A percentile compares a stretch with the other conserved stretches of the same genome.
These are phyloP conservation scores for Fusarium phyllophilum DNA, from an alignment of 2,329 filamentous ascomycete genomes.

Conservation along the genomic window DNA sequence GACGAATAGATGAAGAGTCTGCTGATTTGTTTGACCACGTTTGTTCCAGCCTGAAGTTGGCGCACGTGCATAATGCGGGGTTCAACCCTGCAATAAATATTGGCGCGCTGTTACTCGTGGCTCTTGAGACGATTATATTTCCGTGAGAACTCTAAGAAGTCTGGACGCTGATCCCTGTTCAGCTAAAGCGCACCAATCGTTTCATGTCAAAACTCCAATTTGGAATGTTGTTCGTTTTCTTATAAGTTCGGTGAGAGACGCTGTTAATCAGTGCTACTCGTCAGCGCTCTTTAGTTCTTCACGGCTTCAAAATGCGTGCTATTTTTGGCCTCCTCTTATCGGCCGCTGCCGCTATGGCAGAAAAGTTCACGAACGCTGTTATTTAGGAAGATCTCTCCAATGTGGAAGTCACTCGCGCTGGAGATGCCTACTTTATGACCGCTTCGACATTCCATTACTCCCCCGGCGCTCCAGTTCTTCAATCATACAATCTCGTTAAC, in stretches of 20 bases:
- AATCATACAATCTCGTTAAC: conserved; percentile 64
- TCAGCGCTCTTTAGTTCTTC: background rate
- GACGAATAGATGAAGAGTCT: background rate
- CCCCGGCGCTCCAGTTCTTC: conserved; percentile 65
- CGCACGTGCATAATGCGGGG: background rate
- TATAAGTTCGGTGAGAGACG: too few relatives aligned
- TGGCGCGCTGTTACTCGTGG: background rate
- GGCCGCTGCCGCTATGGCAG: background rate
- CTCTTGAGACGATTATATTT: background rate
- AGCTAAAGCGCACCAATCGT: background rate
- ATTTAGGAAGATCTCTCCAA: conserved; percentile 65
- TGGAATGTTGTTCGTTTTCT: background rate
- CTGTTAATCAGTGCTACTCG: too few relatives aligned
- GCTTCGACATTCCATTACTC: conserved; percentile 67
- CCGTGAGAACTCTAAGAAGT: background rate
- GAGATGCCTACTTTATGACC: conserved; percentile 63
- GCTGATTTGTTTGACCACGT: background rate
- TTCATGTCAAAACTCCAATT: background rate
- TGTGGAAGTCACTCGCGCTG: conserved; percentile 61
- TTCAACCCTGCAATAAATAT: background rate
- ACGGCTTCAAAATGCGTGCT: conserved; percentile 7
- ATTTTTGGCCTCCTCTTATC: conserved; percentile 6
- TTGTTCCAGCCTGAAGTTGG: background rate
- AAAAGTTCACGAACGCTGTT: conserved; percentile 11
- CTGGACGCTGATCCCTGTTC: background rate